phyloP scores from a whole-genome alignment of 2,329 filamentous ascomycete species.

The Fusarium armeniacum region DNA sequence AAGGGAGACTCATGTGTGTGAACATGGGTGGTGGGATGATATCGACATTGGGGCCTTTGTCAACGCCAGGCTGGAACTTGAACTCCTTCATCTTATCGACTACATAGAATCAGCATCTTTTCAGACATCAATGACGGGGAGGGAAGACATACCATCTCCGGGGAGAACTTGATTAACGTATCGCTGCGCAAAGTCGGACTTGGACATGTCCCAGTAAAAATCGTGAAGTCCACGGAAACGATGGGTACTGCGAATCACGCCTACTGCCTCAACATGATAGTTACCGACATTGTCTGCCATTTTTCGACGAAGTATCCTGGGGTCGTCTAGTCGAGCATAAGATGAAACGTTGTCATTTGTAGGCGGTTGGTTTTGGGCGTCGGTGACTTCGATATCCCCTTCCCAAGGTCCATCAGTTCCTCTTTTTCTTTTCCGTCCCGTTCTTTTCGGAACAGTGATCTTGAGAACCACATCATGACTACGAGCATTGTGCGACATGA shows the following conservation, averaged over 20 bases:
- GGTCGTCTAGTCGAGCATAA: slow-evolving; percentile 65
- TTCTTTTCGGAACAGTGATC: slow-evolving; percentile 87
- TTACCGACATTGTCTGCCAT: slow-evolving; percentile 77
- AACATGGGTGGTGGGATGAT: slow-evolving; percentile 86
- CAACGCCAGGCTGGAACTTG: slow-evolving; percentile 73
- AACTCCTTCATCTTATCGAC: slow-evolving; percentile 72
- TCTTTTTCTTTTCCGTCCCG: slow-evolving; percentile 86
- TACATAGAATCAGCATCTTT: slow-evolving; percentile 42
- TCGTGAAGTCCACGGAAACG: slow-evolving; percentile 90
- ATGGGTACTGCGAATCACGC: slow-evolving; percentile 83
- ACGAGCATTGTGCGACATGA: slow-evolving; percentile 80
- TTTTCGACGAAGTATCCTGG: slow-evolving; percentile 69
- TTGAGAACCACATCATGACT: slow-evolving; percentile 90
- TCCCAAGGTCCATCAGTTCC: slow-evolving; percentile 78
- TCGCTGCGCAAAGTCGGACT: slow-evolving; percentile 77
- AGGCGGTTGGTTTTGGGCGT: slow-evolving; percentile 36
- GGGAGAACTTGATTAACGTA: slow-evolving; percentile 79
- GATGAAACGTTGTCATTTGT: slow-evolving; percentile 56
- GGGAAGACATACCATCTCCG: slow-evolving; percentile 72
- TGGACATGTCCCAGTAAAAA: slow-evolving; percentile 82
- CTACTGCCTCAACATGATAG: slow-evolving; percentile 78
- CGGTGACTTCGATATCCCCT: slow-evolving; percentile 56
- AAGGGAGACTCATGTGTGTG: slow-evolving; percentile 79
- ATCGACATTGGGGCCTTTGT: slow-evolving; percentile 72
- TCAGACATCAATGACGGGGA: not conserved